phyloP scores from a whole-genome alignment of 345 rosid species.

The Linum lewisii region DNA sequence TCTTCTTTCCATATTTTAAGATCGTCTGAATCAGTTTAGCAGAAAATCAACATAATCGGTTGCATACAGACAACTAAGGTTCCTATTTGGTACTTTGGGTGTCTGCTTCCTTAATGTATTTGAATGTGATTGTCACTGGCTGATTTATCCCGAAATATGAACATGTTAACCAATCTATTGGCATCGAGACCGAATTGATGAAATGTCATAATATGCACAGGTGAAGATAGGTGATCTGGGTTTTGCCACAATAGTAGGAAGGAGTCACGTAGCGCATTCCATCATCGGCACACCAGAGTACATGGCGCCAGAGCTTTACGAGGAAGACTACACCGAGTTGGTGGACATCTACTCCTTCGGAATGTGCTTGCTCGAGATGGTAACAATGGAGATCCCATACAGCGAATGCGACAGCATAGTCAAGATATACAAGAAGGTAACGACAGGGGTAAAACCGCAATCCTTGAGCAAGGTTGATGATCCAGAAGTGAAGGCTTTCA shows the following conservation, averaged over 20 bases:
- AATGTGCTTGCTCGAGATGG: constrained; percentile 63
- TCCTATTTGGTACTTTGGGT: too few relatives aligned
- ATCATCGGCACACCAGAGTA: constrained; percentile 58
- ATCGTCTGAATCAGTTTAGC: not conserved
- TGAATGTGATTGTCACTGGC: not conserved
- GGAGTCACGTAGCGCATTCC: constrained; percentile 54
- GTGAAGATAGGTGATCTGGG: constrained; percentile 75
- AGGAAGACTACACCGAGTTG: constrained; percentile 65
- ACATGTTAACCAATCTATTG: too few relatives aligned
- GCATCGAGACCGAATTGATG: too few relatives aligned
- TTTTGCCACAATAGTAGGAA: constrained; percentile 52
- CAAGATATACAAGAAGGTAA: constrained; percentile 64
- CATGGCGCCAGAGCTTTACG: constrained; percentile 67
- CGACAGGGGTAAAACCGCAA: constrained; percentile 43
- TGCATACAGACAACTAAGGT: too few relatives aligned
- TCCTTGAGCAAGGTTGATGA: constrained; percentile 35
- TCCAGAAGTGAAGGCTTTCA: constrained; percentile 51
- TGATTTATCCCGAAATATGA: not conserved
- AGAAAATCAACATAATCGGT: too few relatives aligned
- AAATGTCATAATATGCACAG: constrained; percentile 12
- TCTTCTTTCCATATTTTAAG: not conserved
- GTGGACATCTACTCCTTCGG: constrained; percentile 64
- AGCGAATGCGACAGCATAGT: constrained; percentile 60
- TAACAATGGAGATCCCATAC: constrained; percentile 59
- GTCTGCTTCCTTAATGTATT: too few relatives aligned